Conservation (phyloP, 305 asterid genomes). For the Plantago coronopus region DNA sequence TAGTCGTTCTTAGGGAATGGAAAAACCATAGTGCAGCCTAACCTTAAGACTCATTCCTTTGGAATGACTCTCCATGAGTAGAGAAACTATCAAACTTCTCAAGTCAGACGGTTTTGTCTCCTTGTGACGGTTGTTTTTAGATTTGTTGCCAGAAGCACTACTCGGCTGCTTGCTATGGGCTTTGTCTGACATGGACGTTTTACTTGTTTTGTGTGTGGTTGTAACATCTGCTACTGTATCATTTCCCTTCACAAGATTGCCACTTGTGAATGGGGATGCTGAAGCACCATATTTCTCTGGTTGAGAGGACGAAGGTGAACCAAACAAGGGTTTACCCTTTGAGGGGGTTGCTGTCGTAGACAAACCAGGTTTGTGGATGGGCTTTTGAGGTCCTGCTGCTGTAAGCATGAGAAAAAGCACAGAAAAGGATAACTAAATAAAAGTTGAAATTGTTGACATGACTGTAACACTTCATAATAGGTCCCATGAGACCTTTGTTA, state of each 20-base stretch:
- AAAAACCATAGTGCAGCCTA: conserved; percentile 17
- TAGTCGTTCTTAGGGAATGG: too few relatives aligned
- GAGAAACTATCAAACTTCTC: conserved; percentile 60
- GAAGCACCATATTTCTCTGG: conserved; percentile 51
- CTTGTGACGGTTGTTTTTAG: conserved; percentile 34
- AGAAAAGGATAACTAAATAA: background rate
- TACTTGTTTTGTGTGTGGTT: conserved; percentile 40
- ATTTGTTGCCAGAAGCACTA: conserved; percentile 46
- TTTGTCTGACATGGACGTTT: conserved; percentile 48
- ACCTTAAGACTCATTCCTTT: conserved; percentile 90
- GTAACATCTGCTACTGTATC: conserved; percentile 36
- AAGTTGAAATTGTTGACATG: background rate
- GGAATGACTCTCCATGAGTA: conserved; percentile 64
- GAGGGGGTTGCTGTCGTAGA: conserved; percentile 47
- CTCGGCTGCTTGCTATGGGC: conserved; percentile 41
- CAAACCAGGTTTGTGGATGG: conserved; percentile 52
- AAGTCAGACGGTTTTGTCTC: conserved; percentile 61
- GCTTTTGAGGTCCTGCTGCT: conserved; percentile 62
- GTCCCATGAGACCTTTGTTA: conserved; percentile 15
- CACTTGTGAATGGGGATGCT: conserved; percentile 53
- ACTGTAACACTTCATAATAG: conserved; percentile 6
- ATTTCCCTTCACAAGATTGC: conserved; percentile 51
- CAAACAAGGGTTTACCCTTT: conserved; percentile 54
- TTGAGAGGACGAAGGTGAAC: conserved; percentile 66
- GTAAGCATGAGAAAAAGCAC: conserved; percentile 22